These are phyloP conservation scores for Gnomoniopsis sp. DNA, from an alignment of 2,329 filamentous ascomycete species.

Conservation along the genomic window DNA sequence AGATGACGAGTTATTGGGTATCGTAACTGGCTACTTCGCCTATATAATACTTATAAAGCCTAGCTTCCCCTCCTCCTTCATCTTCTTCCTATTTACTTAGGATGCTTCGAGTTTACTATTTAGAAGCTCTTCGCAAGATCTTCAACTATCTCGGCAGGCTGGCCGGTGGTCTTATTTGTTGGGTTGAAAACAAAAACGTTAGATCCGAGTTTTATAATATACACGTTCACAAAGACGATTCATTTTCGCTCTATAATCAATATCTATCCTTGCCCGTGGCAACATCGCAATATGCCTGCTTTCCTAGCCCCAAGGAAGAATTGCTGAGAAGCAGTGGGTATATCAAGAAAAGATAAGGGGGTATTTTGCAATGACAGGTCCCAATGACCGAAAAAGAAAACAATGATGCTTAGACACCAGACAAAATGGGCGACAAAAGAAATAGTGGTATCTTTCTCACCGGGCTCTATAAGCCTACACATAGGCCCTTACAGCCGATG, in stretches of 20 bases:
- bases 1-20: too few species aligned
- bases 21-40: too few species aligned
- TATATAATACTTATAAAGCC: too few species aligned
- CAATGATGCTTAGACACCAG: not conserved
- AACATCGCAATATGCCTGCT: not conserved
- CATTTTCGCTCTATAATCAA: not conserved
- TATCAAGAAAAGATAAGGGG: slow-evolving; percentile 5
- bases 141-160: too few species aligned
- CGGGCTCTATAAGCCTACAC: slow-evolving; percentile 4
- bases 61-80: too few species aligned
- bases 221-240: too few species aligned
- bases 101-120: too few species aligned
- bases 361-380: slow-evolving; percentile 11
- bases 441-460: slow-evolving; percentile 16
- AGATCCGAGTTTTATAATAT: too few species aligned
- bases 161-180: too few species aligned
- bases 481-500: not conserved
- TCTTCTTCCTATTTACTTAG: too few species aligned
- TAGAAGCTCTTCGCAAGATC: too few species aligned
- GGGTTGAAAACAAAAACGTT: too few species aligned
- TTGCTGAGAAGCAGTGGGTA: not conserved
- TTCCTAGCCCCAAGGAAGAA: not conserved
- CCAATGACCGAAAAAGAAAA: slow-evolving; percentile 4
- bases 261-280: not conserved
- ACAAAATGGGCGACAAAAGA: slow-evolving; percentile 2